Evolutionary conservation across 2,329 filamentous ascomycete genomes (phyloP).

Genomic region (Calonectria hongkongensis): DNA sequence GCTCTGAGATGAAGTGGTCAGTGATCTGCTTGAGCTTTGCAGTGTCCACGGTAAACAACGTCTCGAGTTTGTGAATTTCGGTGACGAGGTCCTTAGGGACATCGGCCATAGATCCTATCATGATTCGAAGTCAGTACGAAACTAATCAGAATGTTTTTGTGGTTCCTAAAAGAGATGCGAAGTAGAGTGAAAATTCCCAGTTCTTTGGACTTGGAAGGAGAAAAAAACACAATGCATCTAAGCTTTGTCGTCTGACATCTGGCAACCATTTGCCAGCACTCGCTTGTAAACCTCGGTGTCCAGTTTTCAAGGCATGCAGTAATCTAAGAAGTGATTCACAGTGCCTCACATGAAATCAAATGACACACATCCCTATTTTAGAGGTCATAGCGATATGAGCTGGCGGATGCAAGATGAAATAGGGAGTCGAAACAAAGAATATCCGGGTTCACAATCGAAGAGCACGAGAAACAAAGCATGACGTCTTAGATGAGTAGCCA

Average conservation of each 20-base stretch:
- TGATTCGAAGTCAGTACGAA: slow-evolving; percentile 44
- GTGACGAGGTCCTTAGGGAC: slow-evolving; percentile 87
- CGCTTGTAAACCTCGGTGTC: slow-evolving; percentile 41
- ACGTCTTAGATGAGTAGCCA: slow-evolving; percentile 14
- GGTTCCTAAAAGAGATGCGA: background rate
- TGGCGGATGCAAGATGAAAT: background rate
- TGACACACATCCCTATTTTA: slow-evolving; percentile 34
- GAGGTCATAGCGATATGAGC: slow-evolving; percentile 43
- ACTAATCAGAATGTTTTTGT: background rate
- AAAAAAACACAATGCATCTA: slow-evolving; percentile 28
- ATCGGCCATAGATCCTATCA: slow-evolving; percentile 89
- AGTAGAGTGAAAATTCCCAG: slow-evolving; percentile 4
- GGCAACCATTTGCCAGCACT: slow-evolving; percentile 30
- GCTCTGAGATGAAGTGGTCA: slow-evolving; percentile 90
- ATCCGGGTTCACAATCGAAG: slow-evolving; percentile 1
- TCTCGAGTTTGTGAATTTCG: slow-evolving; percentile 90
- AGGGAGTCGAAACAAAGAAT: slow-evolving; percentile 1
- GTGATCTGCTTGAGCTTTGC: slow-evolving; percentile 92
- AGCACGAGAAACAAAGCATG: slow-evolving; percentile 25
- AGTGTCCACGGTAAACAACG: slow-evolving; percentile 85
- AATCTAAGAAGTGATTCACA: background rate
- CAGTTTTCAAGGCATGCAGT: slow-evolving; percentile 28
- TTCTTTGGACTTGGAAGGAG: background rate
- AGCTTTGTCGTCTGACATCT: slow-evolving; percentile 30
- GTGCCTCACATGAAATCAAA: slow-evolving; percentile 21